Evolutionary conservation across 441 rosid species (phyloP).

Genomic region (Rhodomyrtus psidioides): DNA sequence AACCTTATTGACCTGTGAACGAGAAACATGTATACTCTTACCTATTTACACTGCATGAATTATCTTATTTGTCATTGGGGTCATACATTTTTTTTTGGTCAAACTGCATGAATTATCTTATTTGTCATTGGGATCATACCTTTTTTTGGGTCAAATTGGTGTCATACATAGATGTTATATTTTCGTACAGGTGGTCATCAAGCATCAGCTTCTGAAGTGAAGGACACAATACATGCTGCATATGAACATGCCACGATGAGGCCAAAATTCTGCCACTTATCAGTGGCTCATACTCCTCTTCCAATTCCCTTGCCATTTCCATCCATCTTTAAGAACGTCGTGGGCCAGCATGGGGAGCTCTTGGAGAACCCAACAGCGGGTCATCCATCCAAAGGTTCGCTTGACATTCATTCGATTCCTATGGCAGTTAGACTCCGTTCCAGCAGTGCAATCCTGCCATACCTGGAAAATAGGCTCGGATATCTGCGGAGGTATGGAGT

Average conservation of each 20-base stretch:
- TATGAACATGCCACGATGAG: conserved; percentile 24
- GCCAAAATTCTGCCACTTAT: conserved; percentile 65
- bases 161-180: background rate
- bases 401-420: conserved; percentile 73
- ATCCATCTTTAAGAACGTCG: conserved; percentile 55
- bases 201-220: conserved; percentile 61
- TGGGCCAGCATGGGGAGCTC: conserved; percentile 69
- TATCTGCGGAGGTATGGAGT: conserved; percentile 52
- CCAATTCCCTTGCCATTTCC: conserved; percentile 93
- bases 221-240: conserved; percentile 33
- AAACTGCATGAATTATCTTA: background rate
- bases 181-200: conserved; percentile 28
- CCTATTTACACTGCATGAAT: background rate
- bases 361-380: conserved; percentile 42
- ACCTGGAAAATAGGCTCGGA: conserved; percentile 45
- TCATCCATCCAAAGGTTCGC: conserved; percentile 43
- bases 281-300: conserved; percentile 62
- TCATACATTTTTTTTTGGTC: background rate
- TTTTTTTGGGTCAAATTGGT: no score
- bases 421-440: conserved; percentile 68
- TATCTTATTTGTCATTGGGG: background rate
- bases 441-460: conserved; percentile 57
- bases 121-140: background rate
- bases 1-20: background rate
- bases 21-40: background rate